Evolutionary conservation across 202 grass and related monocot genomes (phyloP), one percentile per base, ranked within the genome.

Genomic region (Schoenoplectus tabernaemontani): DNA sequence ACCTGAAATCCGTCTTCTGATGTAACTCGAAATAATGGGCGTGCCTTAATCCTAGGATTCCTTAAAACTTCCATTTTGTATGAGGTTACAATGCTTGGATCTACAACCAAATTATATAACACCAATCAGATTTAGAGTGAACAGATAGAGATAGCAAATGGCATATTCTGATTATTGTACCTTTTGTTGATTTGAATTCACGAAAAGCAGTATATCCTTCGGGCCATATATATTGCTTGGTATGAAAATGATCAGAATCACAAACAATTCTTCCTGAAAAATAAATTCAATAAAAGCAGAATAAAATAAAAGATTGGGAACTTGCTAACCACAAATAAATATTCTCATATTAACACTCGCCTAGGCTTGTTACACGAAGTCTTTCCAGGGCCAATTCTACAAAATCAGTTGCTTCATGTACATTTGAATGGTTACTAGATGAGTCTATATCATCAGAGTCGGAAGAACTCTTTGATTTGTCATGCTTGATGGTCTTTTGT

Each of bases 41-140:
- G 88, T 10, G 60, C 64, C 90, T 96, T 99, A 71, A 86, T 66
- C 87, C 92, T 91, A 17, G 90, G 89, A 83, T 88, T 99, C 79
- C 92, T 95, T 75, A 96, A 41, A 68, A 99, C 90, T 92, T 96
- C 92, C 96, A 99, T 99, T 84, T 86, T 98, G 85, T 98, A 98
- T 17, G 82, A 87, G 78, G 79, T 95, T 63, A 87, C 62, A 51
- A 77, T 44, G 85, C 78, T 86, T 84, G 86, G 95, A 86, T 95
- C 95, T 98, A 84, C 67, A 87, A 80, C 17, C 86, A 78, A 30
- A 85, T 78, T 68, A 77, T 76, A 79, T 63, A 78, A 64, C 50
- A 77, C 10, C n/a, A 63, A 57, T 28, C 73, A 87, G 75, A 65
- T 7, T 39, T 39, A 46, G 77, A 50, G 23, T 33, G 3, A 26